Conservation (phyloP, 352 stramenopile genomes). For the Phytophthora parvispora region DNA sequence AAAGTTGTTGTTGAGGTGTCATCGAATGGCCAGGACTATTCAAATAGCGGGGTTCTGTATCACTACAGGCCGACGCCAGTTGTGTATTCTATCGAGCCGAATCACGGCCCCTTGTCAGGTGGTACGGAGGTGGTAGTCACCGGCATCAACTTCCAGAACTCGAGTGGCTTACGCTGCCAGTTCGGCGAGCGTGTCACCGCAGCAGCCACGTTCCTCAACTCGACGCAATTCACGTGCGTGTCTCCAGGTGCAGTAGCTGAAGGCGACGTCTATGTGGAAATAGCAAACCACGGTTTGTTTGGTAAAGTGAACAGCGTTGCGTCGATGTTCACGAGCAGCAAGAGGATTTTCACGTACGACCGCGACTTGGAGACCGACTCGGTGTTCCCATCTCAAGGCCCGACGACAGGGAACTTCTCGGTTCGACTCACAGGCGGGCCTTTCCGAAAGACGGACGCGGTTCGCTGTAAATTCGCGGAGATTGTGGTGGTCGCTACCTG, state of each 20-base stretch:
- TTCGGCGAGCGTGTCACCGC: conserved; percentile 65
- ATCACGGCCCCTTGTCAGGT: conserved; percentile 82
- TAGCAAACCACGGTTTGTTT: conserved; percentile 74
- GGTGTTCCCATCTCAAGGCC: conserved; percentile 84
- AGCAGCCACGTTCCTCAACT: conserved; percentile 70
- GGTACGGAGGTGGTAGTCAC: conserved; percentile 85
- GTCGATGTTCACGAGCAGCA: conserved; percentile 54
- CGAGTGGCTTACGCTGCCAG: conserved; percentile 66
- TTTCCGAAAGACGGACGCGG: conserved; percentile 76
- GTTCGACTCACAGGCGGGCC: conserved; percentile 86
- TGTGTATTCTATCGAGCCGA: conserved; percentile 68
- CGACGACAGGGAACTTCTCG: conserved; percentile 89
- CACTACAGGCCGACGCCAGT: conserved; percentile 73
- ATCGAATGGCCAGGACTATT: conserved; percentile 88
- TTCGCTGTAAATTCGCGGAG: conserved; percentile 91
- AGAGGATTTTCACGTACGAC: conserved; percentile 88
- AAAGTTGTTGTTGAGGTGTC: conserved; percentile 91
- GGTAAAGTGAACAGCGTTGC: neutral
- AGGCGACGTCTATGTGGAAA: conserved; percentile 64
- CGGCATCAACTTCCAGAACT: conserved; percentile 84
- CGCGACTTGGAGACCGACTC: conserved; percentile 60
- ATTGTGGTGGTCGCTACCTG: conserved; percentile 74
- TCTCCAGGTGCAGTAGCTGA: conserved; percentile 49
- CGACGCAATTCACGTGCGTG: conserved; percentile 75
- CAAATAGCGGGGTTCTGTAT: conserved; percentile 61